Percentiles rank a stretch among this genome's conserved stretches.
Conservation (phyloP, 192 early-diverging fungal genomes). For the Geranomyces michiganensis region DNA sequence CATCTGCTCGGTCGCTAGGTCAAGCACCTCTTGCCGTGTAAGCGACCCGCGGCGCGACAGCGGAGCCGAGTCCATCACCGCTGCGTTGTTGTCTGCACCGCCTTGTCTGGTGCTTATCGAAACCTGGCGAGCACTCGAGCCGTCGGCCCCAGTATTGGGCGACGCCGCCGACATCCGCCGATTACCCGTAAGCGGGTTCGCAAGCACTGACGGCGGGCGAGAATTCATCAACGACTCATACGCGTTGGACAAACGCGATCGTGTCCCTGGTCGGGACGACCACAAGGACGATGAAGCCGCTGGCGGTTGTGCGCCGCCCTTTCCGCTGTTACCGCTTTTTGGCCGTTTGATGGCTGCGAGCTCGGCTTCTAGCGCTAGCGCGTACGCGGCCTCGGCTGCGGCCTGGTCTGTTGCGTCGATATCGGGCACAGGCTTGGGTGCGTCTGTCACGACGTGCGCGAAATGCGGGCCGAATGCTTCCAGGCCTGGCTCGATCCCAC, state of each 20-base stretch:
- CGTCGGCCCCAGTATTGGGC: neutral
- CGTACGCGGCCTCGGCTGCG: neutral
- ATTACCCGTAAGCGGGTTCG: too few relatives aligned
- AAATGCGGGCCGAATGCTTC: conserved; percentile 22
- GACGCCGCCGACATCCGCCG: neutral
- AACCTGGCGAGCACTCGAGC: neutral
- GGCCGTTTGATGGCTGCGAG: neutral
- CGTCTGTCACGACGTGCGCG: conserved; percentile 4
- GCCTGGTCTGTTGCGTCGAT: neutral
- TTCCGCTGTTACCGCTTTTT: neutral
- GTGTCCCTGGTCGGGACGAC: neutral
- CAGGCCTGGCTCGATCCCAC: neutral
- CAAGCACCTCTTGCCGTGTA: neutral
- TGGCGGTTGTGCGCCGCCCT: too few relatives aligned
- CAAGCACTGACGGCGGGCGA: too few relatives aligned
- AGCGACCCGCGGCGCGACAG: conserved; percentile 14
- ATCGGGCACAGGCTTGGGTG: neutral
- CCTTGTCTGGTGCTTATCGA: neutral
- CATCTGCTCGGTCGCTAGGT: conserved; percentile 3
- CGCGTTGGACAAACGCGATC: neutral
- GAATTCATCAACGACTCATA: neutral
- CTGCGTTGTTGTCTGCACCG: neutral
- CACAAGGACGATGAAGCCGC: neutral
- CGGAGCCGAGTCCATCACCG: neutral
- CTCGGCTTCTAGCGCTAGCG: neutral